A percentile compares a stretch with the other conserved stretches of the same genome.
Conservation (phyloP, 805 yeast genomes). For the Cyberlindnera nakhonratchasimensis region DNA sequence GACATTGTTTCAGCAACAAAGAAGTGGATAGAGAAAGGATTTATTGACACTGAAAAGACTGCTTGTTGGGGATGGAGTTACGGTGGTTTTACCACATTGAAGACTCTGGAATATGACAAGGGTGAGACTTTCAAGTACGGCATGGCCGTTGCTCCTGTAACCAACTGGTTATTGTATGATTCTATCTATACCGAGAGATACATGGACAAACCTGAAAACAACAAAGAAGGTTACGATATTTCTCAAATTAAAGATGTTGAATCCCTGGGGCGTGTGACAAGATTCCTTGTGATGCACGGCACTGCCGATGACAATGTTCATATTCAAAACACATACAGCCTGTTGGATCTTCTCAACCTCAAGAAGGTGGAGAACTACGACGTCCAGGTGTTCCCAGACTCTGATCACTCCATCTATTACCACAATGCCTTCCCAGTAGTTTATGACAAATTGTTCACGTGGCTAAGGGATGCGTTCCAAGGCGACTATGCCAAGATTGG, state of each 20-base stretch:
- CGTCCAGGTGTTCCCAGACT: conserved; percentile 76
- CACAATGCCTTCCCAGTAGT: conserved; percentile 71
- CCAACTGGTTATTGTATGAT: conserved; percentile 90
- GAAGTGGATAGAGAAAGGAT: conserved; percentile 34
- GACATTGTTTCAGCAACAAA: conserved; percentile 85
- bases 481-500: conserved; percentile 39
- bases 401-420: conserved; percentile 68
- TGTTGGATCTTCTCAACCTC: conserved; percentile 71
- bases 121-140: conserved; percentile 80
- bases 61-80: conserved; percentile 99
- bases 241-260: conserved; percentile 57
- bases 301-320: conserved; percentile 98
- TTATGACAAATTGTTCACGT: conserved; percentile 59
- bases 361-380: conserved; percentile 78
- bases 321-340: conserved; percentile 78
- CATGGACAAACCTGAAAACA: conserved; percentile 76
- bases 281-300: conserved; percentile 93
- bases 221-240: conserved; percentile 57
- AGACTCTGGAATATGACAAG: conserved; percentile 77
- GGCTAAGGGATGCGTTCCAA: conserved; percentile 63
- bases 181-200: conserved; percentile 94
- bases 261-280: conserved; percentile 48
- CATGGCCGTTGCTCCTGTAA: conserved; percentile 96
- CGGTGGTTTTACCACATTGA: conserved; percentile 91
- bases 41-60: conserved; percentile 21